Conservation (phyloP, 139 green algal genomes). For the Diplosphaera chodatii region DNA sequence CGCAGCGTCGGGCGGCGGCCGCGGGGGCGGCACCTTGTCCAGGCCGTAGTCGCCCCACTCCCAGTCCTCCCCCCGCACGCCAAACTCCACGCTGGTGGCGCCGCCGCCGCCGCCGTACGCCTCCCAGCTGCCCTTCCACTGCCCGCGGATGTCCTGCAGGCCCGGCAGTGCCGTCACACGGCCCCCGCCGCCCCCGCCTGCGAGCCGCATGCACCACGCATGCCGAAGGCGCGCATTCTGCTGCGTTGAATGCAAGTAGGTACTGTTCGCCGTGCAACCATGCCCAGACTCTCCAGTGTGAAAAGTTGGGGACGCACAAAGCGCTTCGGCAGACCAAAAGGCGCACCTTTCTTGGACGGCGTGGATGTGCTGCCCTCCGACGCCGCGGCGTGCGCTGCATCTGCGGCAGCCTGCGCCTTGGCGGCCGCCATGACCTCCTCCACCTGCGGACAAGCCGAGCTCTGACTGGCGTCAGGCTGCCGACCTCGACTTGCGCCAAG, state of each 20-base stretch:
- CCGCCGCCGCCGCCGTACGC: slow-evolving; percentile 58
- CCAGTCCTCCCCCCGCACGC: slow-evolving; percentile 61
- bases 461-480: too few relatives aligned
- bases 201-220: too few relatives aligned
- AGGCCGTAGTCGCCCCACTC: slow-evolving; percentile 58
- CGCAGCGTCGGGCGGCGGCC: slow-evolving; percentile 2
- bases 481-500: too few relatives aligned
- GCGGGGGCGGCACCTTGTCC: slow-evolving; percentile 22
- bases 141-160: slow-evolving; percentile 66
- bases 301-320: too few relatives aligned
- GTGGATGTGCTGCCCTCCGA: neutral
- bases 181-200: too few relatives aligned
- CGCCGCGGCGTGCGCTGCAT: neutral
- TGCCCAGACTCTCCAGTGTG: too few relatives aligned
- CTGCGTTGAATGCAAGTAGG: too few relatives aligned
- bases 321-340: too few relatives aligned
- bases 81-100: slow-evolving; percentile 62
- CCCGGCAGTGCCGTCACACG: slow-evolving; percentile 31
- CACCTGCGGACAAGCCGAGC: too few relatives aligned
- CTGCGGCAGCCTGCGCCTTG: neutral
- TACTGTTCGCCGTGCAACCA: too few relatives aligned
- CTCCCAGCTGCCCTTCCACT: slow-evolving; percentile 68
- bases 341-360: neutral
- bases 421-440: neutral
- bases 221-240: too few relatives aligned